phyloP scores from a whole-genome alignment of 2,329 filamentous ascomycete species.

The Aspergillus sp. region DNA sequence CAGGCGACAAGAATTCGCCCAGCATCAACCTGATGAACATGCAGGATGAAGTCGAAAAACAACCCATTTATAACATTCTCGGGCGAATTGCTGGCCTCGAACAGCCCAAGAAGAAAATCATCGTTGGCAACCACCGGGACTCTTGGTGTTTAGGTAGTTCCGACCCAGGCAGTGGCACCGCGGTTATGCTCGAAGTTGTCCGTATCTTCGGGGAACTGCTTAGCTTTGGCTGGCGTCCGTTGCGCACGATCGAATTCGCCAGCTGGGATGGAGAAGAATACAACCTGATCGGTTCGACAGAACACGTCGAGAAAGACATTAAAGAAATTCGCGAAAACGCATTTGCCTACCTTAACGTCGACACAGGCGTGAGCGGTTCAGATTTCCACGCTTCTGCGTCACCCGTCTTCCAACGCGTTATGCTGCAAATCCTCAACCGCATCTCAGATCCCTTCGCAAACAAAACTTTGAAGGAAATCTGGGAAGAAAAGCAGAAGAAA shows the following conservation, averaged over 20 bases:
- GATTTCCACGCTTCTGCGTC: conserved; percentile 73
- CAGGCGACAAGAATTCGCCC: conserved; percentile 68
- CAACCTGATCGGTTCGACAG: conserved; percentile 88
- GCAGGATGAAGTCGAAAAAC: conserved; percentile 74
- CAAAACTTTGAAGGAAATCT: conserved; percentile 64
- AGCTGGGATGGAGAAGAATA: conserved; percentile 95
- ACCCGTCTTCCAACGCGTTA: conserved; percentile 66
- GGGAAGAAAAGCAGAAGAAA: conserved; percentile 55
- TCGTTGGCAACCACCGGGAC: conserved; percentile 90
- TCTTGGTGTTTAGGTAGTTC: conserved; percentile 83
- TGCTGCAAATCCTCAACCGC: conserved; percentile 67
- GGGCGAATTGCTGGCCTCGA: conserved; percentile 79
- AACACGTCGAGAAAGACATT: conserved; percentile 82
- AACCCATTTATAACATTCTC: conserved; percentile 88
- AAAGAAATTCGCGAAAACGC: conserved; percentile 65
- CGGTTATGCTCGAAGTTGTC: conserved; percentile 82
- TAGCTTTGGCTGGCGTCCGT: conserved; percentile 73
- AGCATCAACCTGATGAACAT: conserved; percentile 75
- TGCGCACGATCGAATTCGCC: conserved; percentile 93
- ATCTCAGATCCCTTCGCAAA: conserved; percentile 67
- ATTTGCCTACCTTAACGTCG: conserved; percentile 86
- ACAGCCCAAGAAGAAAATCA: conserved; percentile 71
- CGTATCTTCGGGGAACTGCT: conserved; percentile 76
- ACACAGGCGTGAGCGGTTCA: conserved; percentile 68
- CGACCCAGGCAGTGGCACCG: conserved; percentile 81